phyloP scores from a whole-genome alignment of 169 alveolate species.

The Theileria parva region DNA sequence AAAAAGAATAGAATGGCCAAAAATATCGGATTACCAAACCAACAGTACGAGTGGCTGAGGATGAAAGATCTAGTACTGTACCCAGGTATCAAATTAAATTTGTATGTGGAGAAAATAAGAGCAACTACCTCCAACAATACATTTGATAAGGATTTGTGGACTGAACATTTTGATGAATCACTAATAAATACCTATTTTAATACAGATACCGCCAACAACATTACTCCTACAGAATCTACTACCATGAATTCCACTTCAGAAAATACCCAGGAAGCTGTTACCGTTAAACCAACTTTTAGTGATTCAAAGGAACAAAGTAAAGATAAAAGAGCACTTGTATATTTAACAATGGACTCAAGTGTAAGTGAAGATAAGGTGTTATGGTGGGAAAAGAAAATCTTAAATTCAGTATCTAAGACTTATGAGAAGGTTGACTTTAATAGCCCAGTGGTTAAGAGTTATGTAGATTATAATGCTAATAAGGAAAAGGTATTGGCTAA shows the following conservation, averaged over 20 bases:
- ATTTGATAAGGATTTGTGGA: constrained; percentile 63
- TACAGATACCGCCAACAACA: not conserved
- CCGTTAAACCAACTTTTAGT: not conserved
- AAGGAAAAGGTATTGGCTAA: not conserved
- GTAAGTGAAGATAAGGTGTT: constrained; percentile 66
- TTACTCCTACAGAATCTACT: not conserved
- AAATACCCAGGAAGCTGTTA: not conserved
- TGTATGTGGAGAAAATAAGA: constrained; percentile 62
- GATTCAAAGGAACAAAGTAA: not conserved
- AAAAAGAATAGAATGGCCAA: constrained; percentile 59
- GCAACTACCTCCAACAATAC: constrained; percentile 46
- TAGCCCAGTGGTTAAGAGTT: not conserved
- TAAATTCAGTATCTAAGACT: not conserved
- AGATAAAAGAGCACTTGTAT: constrained; percentile 43
- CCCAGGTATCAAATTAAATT: constrained; percentile 54
- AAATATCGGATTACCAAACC: constrained; percentile 54
- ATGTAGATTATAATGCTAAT: not conserved
- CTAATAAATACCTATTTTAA: constrained; percentile 14
- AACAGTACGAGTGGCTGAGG: constrained; percentile 59
- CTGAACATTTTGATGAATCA: constrained; percentile 44
- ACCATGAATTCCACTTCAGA: not conserved
- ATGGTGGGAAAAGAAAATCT: constrained; percentile 65
- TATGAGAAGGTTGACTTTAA: not conserved
- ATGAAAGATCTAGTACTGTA: constrained; percentile 53
- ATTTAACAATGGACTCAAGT: constrained; percentile 67